These are phyloP conservation scores for Acidomyces sp. DNA, from an alignment of 495 filamentous ascomycete genomes.

Conservation along the genomic window DNA sequence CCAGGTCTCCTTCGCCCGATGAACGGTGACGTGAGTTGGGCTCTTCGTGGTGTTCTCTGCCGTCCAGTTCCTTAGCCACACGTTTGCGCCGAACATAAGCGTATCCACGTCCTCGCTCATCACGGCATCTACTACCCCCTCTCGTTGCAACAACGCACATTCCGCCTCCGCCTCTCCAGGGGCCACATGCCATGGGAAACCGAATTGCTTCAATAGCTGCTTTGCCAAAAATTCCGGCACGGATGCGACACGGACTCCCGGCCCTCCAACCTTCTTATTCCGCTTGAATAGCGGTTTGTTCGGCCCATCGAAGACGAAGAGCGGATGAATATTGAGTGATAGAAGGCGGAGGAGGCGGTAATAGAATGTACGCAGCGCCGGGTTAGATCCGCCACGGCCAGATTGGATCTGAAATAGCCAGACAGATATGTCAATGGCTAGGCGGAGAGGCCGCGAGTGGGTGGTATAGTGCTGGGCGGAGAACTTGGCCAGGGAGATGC, in stretches of 20 bases:
- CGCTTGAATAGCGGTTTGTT: conserved; percentile 87
- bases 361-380: conserved; percentile 83
- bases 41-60: conserved; percentile 51
- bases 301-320: conserved; percentile 92
- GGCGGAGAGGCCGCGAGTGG: conserved; percentile 57
- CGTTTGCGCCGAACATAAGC: conserved; percentile 85
- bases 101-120: conserved; percentile 97
- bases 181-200: conserved; percentile 71
- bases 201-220: conserved; percentile 70
- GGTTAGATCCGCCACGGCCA: conserved; percentile 73
- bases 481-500: conserved; percentile 72
- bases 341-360: conserved; percentile 80
- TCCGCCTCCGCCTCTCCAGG: conserved; percentile 96
- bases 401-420: conserved; percentile 94
- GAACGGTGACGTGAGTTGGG: conserved; percentile 78
- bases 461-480: conserved; percentile 61
- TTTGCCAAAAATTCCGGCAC: conserved; percentile 42
- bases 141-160: conserved; percentile 72
- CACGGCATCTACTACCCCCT: conserved; percentile 84
- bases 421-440: conserved; percentile 92
- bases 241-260: conserved; percentile 33
- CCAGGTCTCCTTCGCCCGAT: conserved; percentile 46
- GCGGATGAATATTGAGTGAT: conserved; percentile 63
- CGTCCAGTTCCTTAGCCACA: conserved; percentile 72
- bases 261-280: conserved; percentile 43